phyloP scores from a whole-genome alignment of 345 rosid species.

The Nephelium lappaceum region DNA sequence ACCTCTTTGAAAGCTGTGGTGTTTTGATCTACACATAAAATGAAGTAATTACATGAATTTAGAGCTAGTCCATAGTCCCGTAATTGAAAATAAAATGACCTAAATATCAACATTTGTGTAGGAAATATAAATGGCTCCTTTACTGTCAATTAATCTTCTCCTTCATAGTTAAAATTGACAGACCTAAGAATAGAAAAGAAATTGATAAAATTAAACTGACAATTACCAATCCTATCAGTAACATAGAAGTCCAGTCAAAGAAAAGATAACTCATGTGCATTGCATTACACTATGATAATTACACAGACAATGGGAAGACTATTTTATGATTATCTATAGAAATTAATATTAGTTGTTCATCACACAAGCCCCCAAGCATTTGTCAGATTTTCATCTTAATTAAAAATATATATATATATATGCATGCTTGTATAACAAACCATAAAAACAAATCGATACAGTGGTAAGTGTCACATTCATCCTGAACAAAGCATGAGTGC shows the following conservation, averaged over 20 bases:
- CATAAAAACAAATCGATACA: not conserved
- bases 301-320: not conserved
- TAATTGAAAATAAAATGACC: slow-evolving; percentile 2
- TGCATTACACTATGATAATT: not conserved
- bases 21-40: slow-evolving; percentile 68
- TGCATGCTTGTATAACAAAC: not conserved
- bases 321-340: not conserved
- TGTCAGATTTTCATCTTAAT: not conserved
- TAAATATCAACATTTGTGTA: not conserved
- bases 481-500: not conserved
- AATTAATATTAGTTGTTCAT: not conserved
- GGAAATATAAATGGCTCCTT: not conserved
- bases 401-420: too few species aligned
- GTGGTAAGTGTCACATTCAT: not conserved
- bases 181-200: not conserved
- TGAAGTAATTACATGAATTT: slow-evolving; percentile 8
- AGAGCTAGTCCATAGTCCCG: not conserved
- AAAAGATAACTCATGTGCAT: not conserved
- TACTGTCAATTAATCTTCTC: not conserved
- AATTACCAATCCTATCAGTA: not conserved
- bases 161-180: not conserved
- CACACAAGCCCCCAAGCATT: not conserved
- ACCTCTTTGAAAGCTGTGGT: slow-evolving; percentile 97
- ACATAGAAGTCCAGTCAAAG: not conserved
- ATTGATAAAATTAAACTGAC: not conserved